Evolutionary conservation across 148 eudicot species (phyloP).

Genomic region (Gaultheria prostrata): DNA sequence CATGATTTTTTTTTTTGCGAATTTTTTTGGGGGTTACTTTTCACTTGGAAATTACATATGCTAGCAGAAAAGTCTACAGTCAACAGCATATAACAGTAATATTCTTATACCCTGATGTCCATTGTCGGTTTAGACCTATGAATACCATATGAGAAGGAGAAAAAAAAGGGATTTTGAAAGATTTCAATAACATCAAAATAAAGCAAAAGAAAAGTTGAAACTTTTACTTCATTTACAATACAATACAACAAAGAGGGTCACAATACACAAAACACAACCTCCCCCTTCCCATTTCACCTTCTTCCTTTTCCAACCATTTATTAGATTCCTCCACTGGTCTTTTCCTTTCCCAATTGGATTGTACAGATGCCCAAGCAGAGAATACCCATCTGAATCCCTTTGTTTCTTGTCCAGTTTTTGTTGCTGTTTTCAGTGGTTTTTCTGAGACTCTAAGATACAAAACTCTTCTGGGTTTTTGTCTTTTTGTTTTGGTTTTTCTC

Average conservation of each 20-base stretch:
- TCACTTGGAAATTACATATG: not conserved
- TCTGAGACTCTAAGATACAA: slow-evolving; percentile 22
- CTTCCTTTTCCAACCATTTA: slow-evolving; percentile 59
- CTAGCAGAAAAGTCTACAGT: slow-evolving; percentile 16
- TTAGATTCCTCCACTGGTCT: slow-evolving; percentile 48
- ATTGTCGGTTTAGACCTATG: slow-evolving; percentile 1
- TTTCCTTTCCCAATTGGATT: slow-evolving; percentile 34
- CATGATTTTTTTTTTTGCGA: not conserved
- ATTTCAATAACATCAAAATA: slow-evolving; percentile 27
- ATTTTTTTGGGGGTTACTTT: not conserved
- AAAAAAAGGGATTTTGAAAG: slow-evolving; percentile 11
- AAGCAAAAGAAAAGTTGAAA: slow-evolving; percentile 48
- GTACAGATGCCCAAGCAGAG: slow-evolving; percentile 31
- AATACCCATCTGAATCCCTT: slow-evolving; percentile 33
- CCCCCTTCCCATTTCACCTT: slow-evolving; percentile 59
- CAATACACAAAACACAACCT: slow-evolving; percentile 30
- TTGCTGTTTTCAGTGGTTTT: slow-evolving; percentile 30
- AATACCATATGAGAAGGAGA: not conserved
- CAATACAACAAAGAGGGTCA: slow-evolving; percentile 39
- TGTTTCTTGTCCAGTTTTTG: slow-evolving; percentile 33
- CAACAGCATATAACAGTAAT: slow-evolving; percentile 19
- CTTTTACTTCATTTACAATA: slow-evolving; percentile 51
- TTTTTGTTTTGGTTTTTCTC: slow-evolving; percentile 15
- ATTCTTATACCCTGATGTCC: slow-evolving; percentile 13
- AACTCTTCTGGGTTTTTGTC: slow-evolving; percentile 29